phyloP scores from a whole-genome alignment of 2,329 filamentous ascomycete species.

The Penicillium sp. region DNA sequence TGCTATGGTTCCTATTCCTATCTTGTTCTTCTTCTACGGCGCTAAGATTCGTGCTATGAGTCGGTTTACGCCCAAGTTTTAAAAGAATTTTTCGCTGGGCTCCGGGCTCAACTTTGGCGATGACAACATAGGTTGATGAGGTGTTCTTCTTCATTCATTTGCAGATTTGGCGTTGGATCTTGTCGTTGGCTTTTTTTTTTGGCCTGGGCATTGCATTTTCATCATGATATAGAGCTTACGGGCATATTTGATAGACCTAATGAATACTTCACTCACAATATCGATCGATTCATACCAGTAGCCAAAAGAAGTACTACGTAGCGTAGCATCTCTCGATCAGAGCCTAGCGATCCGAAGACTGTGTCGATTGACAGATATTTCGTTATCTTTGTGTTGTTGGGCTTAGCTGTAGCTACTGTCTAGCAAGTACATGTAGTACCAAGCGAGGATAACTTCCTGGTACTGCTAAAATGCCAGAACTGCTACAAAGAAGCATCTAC shows the following conservation, averaged over 20 bases:
- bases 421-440: neutral
- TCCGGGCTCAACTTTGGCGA: neutral
- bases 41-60: constrained; percentile 42
- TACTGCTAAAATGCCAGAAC: neutral
- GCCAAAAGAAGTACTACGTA: neutral
- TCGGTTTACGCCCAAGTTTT: constrained; percentile 28
- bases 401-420: neutral
- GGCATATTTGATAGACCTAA: constrained; percentile 8
- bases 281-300: neutral
- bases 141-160: neutral
- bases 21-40: constrained; percentile 53
- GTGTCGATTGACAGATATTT: neutral
- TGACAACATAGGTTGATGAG: neutral
- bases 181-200: neutral
- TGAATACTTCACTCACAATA: neutral
- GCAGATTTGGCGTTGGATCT: neutral
- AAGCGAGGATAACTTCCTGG: neutral
- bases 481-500: neutral
- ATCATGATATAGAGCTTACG: constrained; percentile 9
- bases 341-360: no score
- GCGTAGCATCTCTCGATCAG: no score
- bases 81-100: neutral
- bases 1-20: constrained; percentile 49
- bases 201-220: constrained; percentile 1
- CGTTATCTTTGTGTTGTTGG: neutral